A percentile compares a stretch with the other conserved stretches of the same genome.
Evolutionary conservation across 441 rosid genomes (phyloP).

Genomic region (Adansonia grandidieri): DNA sequence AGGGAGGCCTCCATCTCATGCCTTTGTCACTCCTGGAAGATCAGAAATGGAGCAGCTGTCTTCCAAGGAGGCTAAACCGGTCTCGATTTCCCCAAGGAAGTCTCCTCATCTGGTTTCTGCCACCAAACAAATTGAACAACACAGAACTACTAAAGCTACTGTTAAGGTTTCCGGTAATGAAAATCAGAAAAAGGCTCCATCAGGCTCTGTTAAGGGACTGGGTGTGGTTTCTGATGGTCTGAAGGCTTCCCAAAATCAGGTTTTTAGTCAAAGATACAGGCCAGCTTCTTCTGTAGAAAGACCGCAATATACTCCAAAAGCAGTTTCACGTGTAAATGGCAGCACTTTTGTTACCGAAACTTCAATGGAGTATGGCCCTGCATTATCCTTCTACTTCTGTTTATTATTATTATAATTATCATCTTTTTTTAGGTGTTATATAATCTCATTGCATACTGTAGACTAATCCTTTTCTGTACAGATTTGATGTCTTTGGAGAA

Average conservation of each 20-base stretch:
- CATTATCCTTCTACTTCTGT: not conserved
- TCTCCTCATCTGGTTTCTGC: constrained; percentile 48
- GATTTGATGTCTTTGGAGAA: constrained; percentile 59
- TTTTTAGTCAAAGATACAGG: constrained; percentile 52
- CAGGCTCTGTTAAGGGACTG: constrained; percentile 51
- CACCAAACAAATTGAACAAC: constrained; percentile 51
- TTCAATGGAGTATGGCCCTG: constrained; percentile 47
- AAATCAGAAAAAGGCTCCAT: constrained; percentile 54
- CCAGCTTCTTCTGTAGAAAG: constrained; percentile 58
- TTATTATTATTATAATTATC: constrained; percentile 4
- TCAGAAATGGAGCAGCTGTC: constrained; percentile 41
- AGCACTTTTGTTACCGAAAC: constrained; percentile 41
- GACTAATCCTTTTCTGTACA: constrained; percentile 32
- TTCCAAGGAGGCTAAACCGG: constrained; percentile 45
- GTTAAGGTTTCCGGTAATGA: constrained; percentile 44
- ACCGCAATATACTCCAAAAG: constrained; percentile 55
- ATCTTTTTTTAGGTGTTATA: constrained; percentile 15
- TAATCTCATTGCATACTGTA: not conserved
- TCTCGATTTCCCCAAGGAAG: constrained; percentile 50
- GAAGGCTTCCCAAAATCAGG: constrained; percentile 53
- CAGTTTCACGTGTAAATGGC: constrained; percentile 43
- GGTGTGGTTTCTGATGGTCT: constrained; percentile 42
- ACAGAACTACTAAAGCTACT: constrained; percentile 39
- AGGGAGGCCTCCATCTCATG: constrained; percentile 42
- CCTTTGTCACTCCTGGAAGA: constrained; percentile 44